A percentile compares a stretch with the other conserved stretches of the same genome.
phyloP scores from a whole-genome alignment of 2,329 filamentous ascomycete genomes.

The Penicillium thymicola region DNA sequence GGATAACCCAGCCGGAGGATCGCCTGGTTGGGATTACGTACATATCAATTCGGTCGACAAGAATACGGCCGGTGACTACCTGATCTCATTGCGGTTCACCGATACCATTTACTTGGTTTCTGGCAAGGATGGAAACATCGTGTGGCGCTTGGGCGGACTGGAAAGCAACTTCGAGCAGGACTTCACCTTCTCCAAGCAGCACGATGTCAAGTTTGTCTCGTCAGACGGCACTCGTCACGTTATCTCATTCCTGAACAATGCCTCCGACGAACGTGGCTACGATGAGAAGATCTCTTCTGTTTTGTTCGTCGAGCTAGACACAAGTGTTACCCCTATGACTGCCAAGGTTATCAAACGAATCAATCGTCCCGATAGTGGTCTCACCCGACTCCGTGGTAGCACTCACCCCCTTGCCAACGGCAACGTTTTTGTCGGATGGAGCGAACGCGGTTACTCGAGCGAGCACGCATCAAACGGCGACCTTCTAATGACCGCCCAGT shows the following conservation, averaged over 20 bases:
- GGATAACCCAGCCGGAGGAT: conserved; percentile 3
- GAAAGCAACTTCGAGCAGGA: conserved; percentile 31
- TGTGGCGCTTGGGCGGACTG: conserved; percentile 41
- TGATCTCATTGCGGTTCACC: conserved; percentile 40
- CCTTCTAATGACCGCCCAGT: conserved; percentile 37
- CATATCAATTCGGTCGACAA: conserved; percentile 45
- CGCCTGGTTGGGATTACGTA: conserved; percentile 35
- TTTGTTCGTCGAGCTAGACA: conserved; percentile 34
- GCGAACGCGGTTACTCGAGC: conserved; percentile 35
- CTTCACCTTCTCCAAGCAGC: conserved; percentile 38
- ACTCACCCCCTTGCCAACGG: conserved; percentile 35
- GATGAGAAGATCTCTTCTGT: conserved; percentile 31
- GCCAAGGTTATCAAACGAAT: conserved; percentile 30
- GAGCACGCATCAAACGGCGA: conserved; percentile 37
- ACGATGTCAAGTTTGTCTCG: conserved; percentile 36
- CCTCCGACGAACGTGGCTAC: conserved; percentile 29
- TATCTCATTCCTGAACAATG: conserved; percentile 37
- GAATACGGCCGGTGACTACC: conserved; percentile 39
- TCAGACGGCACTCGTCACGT: conserved; percentile 29
- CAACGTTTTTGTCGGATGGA: conserved; percentile 41
- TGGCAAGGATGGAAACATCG: conserved; percentile 34
- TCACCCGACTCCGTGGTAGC: conserved; percentile 37
- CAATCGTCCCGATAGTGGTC: conserved; percentile 33
- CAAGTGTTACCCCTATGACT: conserved; percentile 22
- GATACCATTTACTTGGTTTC: conserved; percentile 41